Conservation (phyloP, 2,329 filamentous ascomycete species). For the Fusarium stilboides region DNA sequence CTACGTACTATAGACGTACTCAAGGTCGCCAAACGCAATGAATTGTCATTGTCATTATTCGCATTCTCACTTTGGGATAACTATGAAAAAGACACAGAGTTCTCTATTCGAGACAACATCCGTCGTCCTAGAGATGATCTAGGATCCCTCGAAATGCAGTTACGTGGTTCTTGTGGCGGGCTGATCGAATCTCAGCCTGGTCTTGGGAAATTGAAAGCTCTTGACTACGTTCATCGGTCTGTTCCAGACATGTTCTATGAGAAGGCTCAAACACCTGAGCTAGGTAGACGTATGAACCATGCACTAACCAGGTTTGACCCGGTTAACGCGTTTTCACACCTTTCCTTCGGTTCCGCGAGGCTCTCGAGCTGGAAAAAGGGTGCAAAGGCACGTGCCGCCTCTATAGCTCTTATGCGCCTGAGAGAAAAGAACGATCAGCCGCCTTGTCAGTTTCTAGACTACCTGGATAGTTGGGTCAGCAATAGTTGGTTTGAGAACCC, state of each 20-base stretch:
- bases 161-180: background rate
- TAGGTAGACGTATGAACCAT: background rate
- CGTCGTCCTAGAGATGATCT: rapidly evolving
- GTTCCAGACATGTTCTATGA: background rate
- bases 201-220: rapidly evolving
- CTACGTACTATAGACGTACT: background rate
- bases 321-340: background rate
- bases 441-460: background rate
- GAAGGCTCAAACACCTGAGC: rapidly evolving
- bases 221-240: background rate
- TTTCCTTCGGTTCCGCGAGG: background rate
- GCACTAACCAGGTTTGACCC: background rate
- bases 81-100: background rate
- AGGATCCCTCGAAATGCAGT: background rate
- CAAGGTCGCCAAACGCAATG: rapidly evolving
- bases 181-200: background rate
- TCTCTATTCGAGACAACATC: background rate
- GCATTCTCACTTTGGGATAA: background rate
- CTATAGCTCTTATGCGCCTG: background rate
- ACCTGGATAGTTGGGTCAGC: no score
- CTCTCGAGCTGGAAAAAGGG: rapidly evolving
- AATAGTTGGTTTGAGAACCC: no score
- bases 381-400: rapidly evolving
- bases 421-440: rapidly evolving
- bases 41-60: background rate